Evolutionary conservation across 108 stramenopile genomes (phyloP), one percentile per base, ranked within the genome.

Genomic region (Skeletonema costatum): DNA sequence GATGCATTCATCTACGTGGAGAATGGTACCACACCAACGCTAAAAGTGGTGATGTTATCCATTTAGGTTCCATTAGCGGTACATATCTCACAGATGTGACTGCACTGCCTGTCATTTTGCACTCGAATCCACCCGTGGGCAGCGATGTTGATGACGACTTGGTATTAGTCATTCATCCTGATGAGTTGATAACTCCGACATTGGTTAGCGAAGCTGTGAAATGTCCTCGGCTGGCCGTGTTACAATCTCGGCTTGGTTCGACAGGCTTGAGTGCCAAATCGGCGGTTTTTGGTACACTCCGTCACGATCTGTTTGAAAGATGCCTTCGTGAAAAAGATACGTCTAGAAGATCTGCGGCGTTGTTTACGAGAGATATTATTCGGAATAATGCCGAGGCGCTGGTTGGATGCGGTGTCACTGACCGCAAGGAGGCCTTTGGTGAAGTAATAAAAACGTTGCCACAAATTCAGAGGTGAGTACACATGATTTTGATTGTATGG

Each of bases 221-320:
- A 39, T 96, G 95, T 61, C 79, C 84, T 19, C 86, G 95, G 29
- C 73, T 92, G 32, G 91, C 95, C 3, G 90, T 91, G 3, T 68
- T 96, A 39, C 86, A 87, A 78, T 76, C 73, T 31, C 78, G 90
- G 41, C 46, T 89, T 32, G 95, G 95, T 30, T 93, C 92, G 13
- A 84, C 90, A 31, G 90, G 89, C 11, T 60, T 96, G 2, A 84
- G 87, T 21, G 46, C 85, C 11, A 85, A 76, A 38, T 66, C 92
- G 14, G 89, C 92, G 21, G 71, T 94, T 17, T 77, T 91, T 50
- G 96, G 96, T 30, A 94, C 91, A 4, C 82, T 95, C 64, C 83
- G 92, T 10, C 96, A 97, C 56, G 90, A 84, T 30, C 83, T 97
- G 14, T 97, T 97, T 68, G 88, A 93, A 72, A 65, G 66, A 19